Evolutionary conservation across 805 yeast genomes (phyloP).

Genomic region (Wickerhamomyces kurtzmanii): DNA sequence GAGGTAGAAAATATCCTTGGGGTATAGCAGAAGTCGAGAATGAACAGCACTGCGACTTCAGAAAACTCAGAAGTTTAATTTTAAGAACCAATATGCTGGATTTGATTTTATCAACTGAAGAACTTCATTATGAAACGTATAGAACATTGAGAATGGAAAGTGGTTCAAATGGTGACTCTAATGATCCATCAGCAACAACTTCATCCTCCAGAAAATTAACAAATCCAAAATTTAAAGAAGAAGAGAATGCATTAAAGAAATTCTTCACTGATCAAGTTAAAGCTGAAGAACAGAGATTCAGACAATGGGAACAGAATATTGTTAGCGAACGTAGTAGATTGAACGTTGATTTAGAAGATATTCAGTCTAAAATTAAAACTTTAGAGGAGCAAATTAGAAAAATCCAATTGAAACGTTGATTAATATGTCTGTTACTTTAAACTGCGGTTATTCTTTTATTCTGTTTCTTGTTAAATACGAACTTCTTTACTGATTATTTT

Average conservation of each 20-base stretch:
- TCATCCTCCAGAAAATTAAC: conserved; percentile 43
- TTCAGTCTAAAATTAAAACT: conserved; percentile 66
- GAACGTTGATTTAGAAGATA: conserved; percentile 86
- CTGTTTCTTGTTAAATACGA: background rate
- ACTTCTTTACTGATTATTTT: too few relatives aligned
- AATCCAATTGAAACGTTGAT: conserved; percentile 39
- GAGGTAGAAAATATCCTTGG: conserved; percentile 88
- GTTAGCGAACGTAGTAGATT: conserved; percentile 91
- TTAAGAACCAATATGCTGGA: conserved; percentile 81
- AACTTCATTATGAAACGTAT: conserved; percentile 70
- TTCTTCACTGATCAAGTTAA: conserved; percentile 95
- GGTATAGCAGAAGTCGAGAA: conserved; percentile 84
- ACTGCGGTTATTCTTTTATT: too few relatives aligned
- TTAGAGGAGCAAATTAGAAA: conserved; percentile 69
- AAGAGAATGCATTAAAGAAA: conserved; percentile 87
- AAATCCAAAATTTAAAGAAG: conserved; percentile 93
- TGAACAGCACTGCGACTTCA: conserved; percentile 78
- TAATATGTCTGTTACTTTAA: background rate
- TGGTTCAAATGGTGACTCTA: conserved; percentile 26
- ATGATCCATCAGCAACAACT: conserved; percentile 21
- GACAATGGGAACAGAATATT: conserved; percentile 97
- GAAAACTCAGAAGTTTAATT: conserved; percentile 67
- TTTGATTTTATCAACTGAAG: conserved; percentile 70
- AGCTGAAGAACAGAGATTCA: conserved; percentile 92
- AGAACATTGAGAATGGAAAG: conserved; percentile 62